These are phyloP conservation scores for Arachnomyces sp. DNA, from an alignment of 2,329 filamentous ascomycete species.

Conservation along the genomic window DNA sequence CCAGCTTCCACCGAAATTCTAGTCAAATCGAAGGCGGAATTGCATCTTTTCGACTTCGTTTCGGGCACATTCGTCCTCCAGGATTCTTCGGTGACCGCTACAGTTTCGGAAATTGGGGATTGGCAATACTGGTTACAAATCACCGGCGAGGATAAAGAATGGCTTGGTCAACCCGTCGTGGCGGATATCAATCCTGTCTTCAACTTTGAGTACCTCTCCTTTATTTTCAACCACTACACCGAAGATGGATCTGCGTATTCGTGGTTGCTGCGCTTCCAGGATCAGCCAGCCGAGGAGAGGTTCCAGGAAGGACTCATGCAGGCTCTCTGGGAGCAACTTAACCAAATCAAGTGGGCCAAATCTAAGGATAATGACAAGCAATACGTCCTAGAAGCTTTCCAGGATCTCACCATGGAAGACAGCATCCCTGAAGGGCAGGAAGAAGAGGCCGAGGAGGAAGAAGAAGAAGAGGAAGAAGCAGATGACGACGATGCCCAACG, in stretches of 20 bases:
- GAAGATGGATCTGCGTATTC: slow-evolving; percentile 85
- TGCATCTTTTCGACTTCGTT: slow-evolving; percentile 88
- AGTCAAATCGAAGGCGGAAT: slow-evolving; percentile 66
- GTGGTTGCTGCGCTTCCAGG: slow-evolving; percentile 87
- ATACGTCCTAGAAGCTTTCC: slow-evolving; percentile 91
- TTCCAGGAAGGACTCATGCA: slow-evolving; percentile 95
- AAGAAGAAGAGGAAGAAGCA: slow-evolving; percentile 55
- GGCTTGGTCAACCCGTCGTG: slow-evolving; percentile 76
- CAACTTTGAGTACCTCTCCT: slow-evolving; percentile 97
- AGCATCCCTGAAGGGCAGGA: slow-evolving; percentile 49
- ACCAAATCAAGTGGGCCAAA: slow-evolving; percentile 89
- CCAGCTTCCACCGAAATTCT: slow-evolving; percentile 67
- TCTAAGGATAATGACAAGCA: slow-evolving; percentile 86
- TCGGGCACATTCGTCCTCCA: slow-evolving; percentile 78
- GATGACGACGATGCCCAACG: slow-evolving; percentile 55
- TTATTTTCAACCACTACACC: slow-evolving; percentile 96
- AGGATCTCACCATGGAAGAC: slow-evolving; percentile 89
- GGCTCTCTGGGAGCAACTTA: slow-evolving; percentile 91
- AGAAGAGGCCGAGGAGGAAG: slow-evolving; percentile 46
- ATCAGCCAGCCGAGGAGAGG: slow-evolving; percentile 67
- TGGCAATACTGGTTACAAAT: slow-evolving; percentile 98
- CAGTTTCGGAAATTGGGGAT: slow-evolving; percentile 74
- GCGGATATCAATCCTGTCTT: slow-evolving; percentile 96
- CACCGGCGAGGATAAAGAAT: slow-evolving; percentile 63
- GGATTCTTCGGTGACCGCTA: slow-evolving; percentile 64